phyloP scores from a whole-genome alignment of 148 eudicot genomes.

The Diospyros kaki region DNA sequence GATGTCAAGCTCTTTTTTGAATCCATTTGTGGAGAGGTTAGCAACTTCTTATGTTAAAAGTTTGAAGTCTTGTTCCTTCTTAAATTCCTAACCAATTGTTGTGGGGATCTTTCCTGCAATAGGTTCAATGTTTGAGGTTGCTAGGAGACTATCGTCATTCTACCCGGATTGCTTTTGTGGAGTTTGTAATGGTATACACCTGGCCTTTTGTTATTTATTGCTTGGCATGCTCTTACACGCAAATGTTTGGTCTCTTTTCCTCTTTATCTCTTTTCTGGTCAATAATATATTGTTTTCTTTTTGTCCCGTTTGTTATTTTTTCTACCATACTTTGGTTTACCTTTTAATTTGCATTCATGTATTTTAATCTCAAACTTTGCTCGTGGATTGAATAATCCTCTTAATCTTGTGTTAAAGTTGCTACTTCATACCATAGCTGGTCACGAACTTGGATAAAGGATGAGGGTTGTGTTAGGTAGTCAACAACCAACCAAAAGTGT shows the following conservation, averaged over 20 bases:
- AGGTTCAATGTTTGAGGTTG: slow-evolving; percentile 92
- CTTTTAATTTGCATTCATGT: no score
- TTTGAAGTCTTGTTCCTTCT: slow-evolving; percentile 16
- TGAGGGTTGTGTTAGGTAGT: no score
- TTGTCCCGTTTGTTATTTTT: no score
- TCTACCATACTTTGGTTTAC: no score
- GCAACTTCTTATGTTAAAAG: slow-evolving; percentile 20
- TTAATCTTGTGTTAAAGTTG: no score
- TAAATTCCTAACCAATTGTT: slow-evolving; percentile 3
- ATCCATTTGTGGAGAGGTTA: slow-evolving; percentile 83
- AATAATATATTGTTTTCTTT: no score
- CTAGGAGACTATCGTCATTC: slow-evolving; percentile 93
- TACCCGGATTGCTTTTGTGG: slow-evolving; percentile 94
- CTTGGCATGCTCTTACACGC: not conserved
- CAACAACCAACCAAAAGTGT: no score
- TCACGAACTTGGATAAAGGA: no score
- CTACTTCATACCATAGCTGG: no score
- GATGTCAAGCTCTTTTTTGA: slow-evolving; percentile 89
- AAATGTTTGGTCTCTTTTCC: slow-evolving; percentile 1
- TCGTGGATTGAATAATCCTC: no score
- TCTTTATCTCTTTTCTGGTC: not conserved
- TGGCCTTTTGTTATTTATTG: not conserved
- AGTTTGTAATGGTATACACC: slow-evolving; percentile 67
- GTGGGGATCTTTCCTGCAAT: not conserved
- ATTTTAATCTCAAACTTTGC: no score